phyloP scores from a whole-genome alignment of 1,139 yeast species.

The Wickerhamomyces sp. region DNA sequence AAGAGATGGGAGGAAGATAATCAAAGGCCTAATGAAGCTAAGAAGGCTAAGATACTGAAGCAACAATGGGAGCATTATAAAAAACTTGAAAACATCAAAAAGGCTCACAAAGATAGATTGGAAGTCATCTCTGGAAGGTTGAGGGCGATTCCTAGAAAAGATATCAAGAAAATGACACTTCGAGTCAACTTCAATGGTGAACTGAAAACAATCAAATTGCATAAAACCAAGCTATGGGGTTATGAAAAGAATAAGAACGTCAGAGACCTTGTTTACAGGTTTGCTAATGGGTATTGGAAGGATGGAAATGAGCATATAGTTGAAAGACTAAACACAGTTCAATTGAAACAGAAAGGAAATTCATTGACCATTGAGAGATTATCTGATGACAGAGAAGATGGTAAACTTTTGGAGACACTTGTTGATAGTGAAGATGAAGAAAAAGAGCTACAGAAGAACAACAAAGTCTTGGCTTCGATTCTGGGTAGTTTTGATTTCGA shows the following conservation, averaged over 20 bases:
- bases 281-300: conserved; percentile 67
- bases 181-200: conserved; percentile 62
- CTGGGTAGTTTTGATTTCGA: conserved; percentile 54
- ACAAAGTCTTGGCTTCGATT: conserved; percentile 47
- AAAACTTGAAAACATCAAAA: conserved; percentile 38
- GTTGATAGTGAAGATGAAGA: conserved; percentile 27
- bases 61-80: conserved; percentile 34
- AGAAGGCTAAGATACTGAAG: conserved; percentile 27
- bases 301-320: conserved; percentile 79
- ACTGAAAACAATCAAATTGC: conserved; percentile 50
- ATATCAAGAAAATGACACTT: conserved; percentile 53
- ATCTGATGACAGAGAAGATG: conserved; percentile 24
- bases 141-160: conserved; percentile 49
- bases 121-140: conserved; percentile 60
- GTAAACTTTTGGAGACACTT: conserved; percentile 5
- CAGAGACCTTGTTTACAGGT: conserved; percentile 60
- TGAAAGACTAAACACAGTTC: conserved; percentile 42
- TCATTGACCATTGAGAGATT: conserved; percentile 16
- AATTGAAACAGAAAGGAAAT: conserved; percentile 18
- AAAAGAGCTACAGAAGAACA: conserved; percentile 34
- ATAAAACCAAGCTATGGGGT: conserved; percentile 88
- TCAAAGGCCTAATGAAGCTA: conserved; percentile 25
- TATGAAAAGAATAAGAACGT: conserved; percentile 59
- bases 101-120: conserved; percentile 35
- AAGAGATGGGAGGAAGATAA: conserved; percentile 41